Conservation (phyloP, 306 rosid genomes). For the Quercus bicolor region DNA sequence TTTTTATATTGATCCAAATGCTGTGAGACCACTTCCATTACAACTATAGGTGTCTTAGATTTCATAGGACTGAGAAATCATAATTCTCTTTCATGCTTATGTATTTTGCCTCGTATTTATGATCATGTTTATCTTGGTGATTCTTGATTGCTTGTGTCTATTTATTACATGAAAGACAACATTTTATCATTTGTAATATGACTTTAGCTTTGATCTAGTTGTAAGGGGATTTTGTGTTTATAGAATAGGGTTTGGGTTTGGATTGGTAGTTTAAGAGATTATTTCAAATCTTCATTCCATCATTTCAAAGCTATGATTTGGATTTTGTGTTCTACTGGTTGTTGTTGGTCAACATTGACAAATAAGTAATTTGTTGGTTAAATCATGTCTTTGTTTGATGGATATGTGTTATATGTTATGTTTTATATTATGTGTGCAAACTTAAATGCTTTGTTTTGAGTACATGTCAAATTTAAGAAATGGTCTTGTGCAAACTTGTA, state of each 20-base stretch:
- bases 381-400: background rate
- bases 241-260: conserved; percentile 2
- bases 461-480: background rate
- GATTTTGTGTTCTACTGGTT: background rate
- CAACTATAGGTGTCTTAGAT: no score
- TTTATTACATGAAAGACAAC: background rate
- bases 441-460: background rate
- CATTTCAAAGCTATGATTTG: no score
- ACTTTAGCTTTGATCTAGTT: no score
- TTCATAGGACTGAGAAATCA: background rate
- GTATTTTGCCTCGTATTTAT: background rate
- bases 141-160: background rate
- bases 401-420: background rate
- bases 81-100: background rate
- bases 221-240: background rate
- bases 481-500: background rate
- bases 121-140: background rate
- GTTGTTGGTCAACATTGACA: background rate
- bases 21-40: no score
- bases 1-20: no score
- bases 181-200: background rate
- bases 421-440: background rate
- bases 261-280: background rate
- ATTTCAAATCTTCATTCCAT: no score
- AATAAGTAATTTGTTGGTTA: no score